A percentile compares a stretch with the other conserved stretches of the same genome.
Conservation (phyloP, 306 rosid genomes). For the Sindora glabra region DNA sequence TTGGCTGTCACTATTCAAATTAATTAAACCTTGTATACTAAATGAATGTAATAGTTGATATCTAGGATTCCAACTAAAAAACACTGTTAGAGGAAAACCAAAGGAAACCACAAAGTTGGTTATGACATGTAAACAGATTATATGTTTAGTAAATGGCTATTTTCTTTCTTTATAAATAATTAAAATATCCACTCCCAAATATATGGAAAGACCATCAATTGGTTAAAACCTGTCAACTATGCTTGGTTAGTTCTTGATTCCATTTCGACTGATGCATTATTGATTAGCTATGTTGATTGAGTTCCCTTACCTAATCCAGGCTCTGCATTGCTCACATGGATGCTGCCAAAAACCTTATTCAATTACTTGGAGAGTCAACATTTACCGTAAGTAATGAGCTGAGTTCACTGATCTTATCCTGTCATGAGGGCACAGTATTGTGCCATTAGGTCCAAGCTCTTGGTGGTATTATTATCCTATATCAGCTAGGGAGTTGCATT, state of each 20-base stretch:
- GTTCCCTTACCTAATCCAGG: slow-evolving; percentile 27
- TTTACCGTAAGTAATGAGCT: slow-evolving; percentile 51
- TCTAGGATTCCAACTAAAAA: neutral
- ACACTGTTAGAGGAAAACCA: no score
- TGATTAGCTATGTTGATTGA: slow-evolving; percentile 9
- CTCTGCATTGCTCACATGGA: slow-evolving; percentile 53
- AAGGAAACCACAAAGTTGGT: no score
- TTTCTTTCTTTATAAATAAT: neutral
- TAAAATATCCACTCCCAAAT: neutral
- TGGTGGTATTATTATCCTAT: neutral
- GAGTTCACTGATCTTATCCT: neutral
- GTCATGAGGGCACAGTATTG: no score
- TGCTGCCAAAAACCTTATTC: slow-evolving; percentile 59
- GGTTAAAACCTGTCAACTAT: neutral
- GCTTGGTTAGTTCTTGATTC: neutral
- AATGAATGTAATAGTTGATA: neutral
- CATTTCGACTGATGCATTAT: neutral
- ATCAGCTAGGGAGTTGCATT: neutral
- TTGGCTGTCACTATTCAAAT: no score
- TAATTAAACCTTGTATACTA: neutral
- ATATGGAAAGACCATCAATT: neutral
- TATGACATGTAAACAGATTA: no score
- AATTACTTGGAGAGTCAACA: slow-evolving; percentile 40
- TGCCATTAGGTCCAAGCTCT: no score
- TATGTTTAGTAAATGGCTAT: neutral